These are phyloP conservation scores for Penicillium lividum DNA, from an alignment of 495 filamentous ascomycete species.

Conservation along the genomic window DNA sequence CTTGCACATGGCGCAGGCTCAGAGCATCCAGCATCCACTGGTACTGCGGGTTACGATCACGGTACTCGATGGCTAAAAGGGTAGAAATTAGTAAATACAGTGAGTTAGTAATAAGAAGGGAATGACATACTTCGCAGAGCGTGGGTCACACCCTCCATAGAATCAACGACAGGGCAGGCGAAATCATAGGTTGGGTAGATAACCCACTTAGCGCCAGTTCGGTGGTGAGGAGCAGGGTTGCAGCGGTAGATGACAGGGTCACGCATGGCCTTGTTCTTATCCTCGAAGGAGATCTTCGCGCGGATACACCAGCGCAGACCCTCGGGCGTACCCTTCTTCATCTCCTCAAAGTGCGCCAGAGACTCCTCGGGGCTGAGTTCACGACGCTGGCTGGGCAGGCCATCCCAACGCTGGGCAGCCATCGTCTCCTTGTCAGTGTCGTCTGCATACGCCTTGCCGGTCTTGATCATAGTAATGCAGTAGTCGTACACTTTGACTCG, in stretches of 20 bases:
- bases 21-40: constrained; percentile 91
- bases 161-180: constrained; percentile 87
- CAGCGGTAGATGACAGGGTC: constrained; percentile 97
- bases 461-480: constrained; percentile 75
- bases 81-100: background rate
- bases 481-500: constrained; percentile 63
- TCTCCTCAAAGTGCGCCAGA: constrained; percentile 78
- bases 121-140: constrained; percentile 64
- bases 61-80: constrained; percentile 76
- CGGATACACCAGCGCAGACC: constrained; percentile 82
- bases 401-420: constrained; percentile 73
- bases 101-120: background rate
- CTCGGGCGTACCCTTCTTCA: constrained; percentile 78
- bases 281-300: constrained; percentile 81
- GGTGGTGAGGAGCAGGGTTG: constrained; percentile 75
- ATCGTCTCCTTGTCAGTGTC: constrained; percentile 88
- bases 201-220: constrained; percentile 88
- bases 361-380: constrained; percentile 79
- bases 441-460: constrained; percentile 85
- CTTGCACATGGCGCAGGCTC: constrained; percentile 81
- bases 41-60: constrained; percentile 96
- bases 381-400: constrained; percentile 72
- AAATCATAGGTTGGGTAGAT: constrained; percentile 97
- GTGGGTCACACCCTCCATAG: constrained; percentile 89
- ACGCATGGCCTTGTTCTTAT: constrained; percentile 82